These are phyloP conservation scores for Cladosporium oxysporum DNA, from an alignment of 2,329 filamentous ascomycete genomes.

Conservation along the genomic window DNA sequence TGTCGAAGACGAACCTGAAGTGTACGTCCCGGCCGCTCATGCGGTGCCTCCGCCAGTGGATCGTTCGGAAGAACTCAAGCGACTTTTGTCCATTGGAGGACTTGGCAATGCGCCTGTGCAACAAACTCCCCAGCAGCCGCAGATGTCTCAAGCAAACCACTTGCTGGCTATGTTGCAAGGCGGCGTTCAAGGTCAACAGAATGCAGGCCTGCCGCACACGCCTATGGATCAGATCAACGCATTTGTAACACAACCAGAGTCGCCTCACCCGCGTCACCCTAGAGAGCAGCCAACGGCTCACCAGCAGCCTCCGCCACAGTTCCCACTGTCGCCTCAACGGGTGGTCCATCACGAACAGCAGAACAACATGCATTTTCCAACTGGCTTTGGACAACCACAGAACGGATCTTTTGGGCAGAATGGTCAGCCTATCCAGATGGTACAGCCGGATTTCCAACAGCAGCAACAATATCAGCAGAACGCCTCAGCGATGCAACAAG, in stretches of 20 bases:
- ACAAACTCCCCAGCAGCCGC: slow-evolving; percentile 25
- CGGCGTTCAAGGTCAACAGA: slow-evolving; percentile 30
- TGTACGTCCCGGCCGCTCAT: slow-evolving; percentile 12
- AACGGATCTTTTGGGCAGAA: neutral
- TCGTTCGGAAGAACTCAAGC: slow-evolving; percentile 51
- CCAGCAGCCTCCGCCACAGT: slow-evolving; percentile 53
- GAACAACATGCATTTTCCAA: slow-evolving; percentile 25
- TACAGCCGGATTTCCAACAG: neutral
- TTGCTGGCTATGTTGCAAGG: slow-evolving; percentile 59
- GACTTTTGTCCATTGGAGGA: slow-evolving; percentile 46
- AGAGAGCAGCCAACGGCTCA: slow-evolving; percentile 47
- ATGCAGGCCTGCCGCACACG: slow-evolving; percentile 9
- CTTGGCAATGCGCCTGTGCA: slow-evolving; percentile 8
- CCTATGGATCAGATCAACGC: slow-evolving; percentile 12
- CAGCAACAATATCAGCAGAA: neutral
- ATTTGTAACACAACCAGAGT: slow-evolving; percentile 37
- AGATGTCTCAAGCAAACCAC: slow-evolving; percentile 48
- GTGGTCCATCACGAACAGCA: slow-evolving; percentile 32
- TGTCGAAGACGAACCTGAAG: slow-evolving; percentile 2
- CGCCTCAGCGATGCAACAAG: neutral
- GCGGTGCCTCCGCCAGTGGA: slow-evolving; percentile 23
- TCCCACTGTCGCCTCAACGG: slow-evolving; percentile 43
- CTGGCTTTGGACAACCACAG: slow-evolving; percentile 15
- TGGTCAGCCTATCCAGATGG: neutral
- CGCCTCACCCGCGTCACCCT: slow-evolving; percentile 56